Percentiles rank a stretch among this genome's conserved stretches.
Evolutionary conservation across 345 rosid species (phyloP).

Genomic region (Arabidopsis suecica): DNA sequence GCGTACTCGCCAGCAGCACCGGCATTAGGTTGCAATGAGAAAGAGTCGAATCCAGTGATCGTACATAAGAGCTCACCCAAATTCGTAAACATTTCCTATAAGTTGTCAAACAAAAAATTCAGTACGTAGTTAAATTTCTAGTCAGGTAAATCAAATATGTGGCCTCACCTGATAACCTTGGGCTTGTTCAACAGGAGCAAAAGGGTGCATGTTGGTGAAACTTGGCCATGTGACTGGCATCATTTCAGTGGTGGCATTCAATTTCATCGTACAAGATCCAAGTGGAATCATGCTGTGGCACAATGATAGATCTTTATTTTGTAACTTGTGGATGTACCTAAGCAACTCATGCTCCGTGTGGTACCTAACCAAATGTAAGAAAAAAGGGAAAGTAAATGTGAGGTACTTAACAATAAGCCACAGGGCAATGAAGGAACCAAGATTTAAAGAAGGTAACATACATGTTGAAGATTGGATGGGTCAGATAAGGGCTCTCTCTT

Average conservation of each 20-base stretch:
- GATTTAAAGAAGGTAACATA: constrained; percentile 44
- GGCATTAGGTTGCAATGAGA: constrained; percentile 99
- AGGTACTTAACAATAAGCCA: constrained; percentile 36
- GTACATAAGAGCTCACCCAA: constrained; percentile 84
- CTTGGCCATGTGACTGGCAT: constrained; percentile 94
- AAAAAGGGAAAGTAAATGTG: constrained; percentile 14
- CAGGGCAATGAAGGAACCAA: constrained; percentile 16
- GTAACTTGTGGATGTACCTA: constrained; percentile 74
- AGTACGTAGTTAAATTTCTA: constrained; percentile 27
- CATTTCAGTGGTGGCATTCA: constrained; percentile 98
- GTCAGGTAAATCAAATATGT: not conserved
- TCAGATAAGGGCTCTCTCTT: constrained; percentile 79
- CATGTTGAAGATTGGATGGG: constrained; percentile 87
- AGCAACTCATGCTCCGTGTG: constrained; percentile 97
- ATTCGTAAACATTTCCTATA: constrained; percentile 87
- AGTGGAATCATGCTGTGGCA: constrained; percentile 99
- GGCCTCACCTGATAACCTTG: constrained; percentile 80
- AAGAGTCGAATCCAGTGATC: constrained; percentile 94
- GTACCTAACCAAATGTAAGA: constrained; percentile 52
- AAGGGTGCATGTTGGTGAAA: constrained; percentile 90
- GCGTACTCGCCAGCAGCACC: constrained; percentile 99
- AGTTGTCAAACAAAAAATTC: constrained; percentile 26
- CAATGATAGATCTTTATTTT: constrained; percentile 87
- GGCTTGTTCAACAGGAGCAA: constrained; percentile 83
- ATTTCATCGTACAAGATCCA: constrained; percentile 98